Base-by-base conservation (phyloP, 2,329 filamentous ascomycete genomes). In the Scedosporium dehoogii region DNA sequence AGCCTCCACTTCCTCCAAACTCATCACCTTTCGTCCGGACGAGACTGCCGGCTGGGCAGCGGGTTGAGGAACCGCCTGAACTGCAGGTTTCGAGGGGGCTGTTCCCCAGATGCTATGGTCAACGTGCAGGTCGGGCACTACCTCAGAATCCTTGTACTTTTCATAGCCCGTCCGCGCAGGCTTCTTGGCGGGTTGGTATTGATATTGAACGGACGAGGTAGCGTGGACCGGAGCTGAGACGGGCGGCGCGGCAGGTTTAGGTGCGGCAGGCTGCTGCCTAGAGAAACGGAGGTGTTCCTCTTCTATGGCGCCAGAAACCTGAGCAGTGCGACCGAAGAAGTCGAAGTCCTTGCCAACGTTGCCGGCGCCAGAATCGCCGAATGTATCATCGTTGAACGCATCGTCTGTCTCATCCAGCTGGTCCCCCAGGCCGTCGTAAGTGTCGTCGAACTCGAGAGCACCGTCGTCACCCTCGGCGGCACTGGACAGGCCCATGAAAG, bases 351-450 rank as follows among this genome's bases (percentile, higher is more conserved):
- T 96, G 71, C 92, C 92, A 64, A 94, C 85, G 10, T 79, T 79
- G 33, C 79, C 74, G 44, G 73, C 72, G 18, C 69, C 70, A 33
- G 71, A 72, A 12, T 72, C 74, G 51, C 78, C 90, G 72, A 99
- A 99, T 1, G 94, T 99, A 72, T 97, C 94, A 69, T 97, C 91
- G 74, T 99, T 99, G 81, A 97, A 91, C 59, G 84, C 91, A 79
- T 99, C 94, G 70, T 93, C 90, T 21, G 90, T 88, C 73, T 99
- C 93, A 70, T 96, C 88, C 42, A 99, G 86, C 73, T 90, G 86
- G 71, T 96, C 90, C 63, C 92, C 94, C 48, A 99, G 81, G 18
- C 93, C 93, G 74, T 99, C 94, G 73, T 97, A 97, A 44, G 93
- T 97, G 72, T 99, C 92, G 69, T 99, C 94, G 69, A 97, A 99